These are phyloP conservation scores for Scytalidium sp. DNA, from an alignment of 2,329 filamentous ascomycete species.

Conservation along the genomic window DNA sequence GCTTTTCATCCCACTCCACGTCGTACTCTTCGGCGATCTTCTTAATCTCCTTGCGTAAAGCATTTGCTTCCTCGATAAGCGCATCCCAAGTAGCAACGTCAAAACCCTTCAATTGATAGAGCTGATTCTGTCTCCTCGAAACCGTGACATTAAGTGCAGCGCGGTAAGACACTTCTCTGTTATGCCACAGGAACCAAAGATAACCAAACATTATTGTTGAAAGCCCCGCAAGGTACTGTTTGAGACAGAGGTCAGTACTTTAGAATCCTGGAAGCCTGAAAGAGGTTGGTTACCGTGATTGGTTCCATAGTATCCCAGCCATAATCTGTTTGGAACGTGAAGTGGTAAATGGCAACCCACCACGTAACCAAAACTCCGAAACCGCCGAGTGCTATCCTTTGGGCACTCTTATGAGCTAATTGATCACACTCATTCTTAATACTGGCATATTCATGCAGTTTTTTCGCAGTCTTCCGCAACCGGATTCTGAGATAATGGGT, in stretches of 20 bases:
- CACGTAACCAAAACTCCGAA: constrained; percentile 71
- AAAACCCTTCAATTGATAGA: constrained; percentile 76
- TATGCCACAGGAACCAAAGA: constrained; percentile 91
- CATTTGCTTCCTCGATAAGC: constrained; percentile 76
- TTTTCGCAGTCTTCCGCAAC: constrained; percentile 66
- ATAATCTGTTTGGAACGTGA: constrained; percentile 68
- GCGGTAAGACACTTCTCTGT: constrained; percentile 82
- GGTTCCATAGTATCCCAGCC: constrained; percentile 93
- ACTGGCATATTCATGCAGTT: constrained; percentile 66
- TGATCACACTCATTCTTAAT: constrained; percentile 81
- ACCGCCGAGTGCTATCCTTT: constrained; percentile 75
- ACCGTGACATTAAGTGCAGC: constrained; percentile 86
- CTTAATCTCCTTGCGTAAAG: constrained; percentile 74
- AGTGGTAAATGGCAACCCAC: constrained; percentile 69
- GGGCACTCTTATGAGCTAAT: constrained; percentile 72
- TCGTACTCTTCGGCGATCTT: constrained; percentile 82
- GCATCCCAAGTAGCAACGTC: constrained; percentile 75
- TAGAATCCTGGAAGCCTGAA: not conserved
- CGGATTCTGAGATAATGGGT: constrained; percentile 83
- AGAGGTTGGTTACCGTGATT: constrained; percentile 55
- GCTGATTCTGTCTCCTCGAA: constrained; percentile 68
- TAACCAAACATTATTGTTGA: constrained; percentile 86
- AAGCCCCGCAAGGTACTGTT: constrained; percentile 74
- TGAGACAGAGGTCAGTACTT: not conserved
- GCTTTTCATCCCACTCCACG: constrained; percentile 80